A percentile compares a stretch with the other conserved stretches of the same genome.
Evolutionary conservation across 257 asterid genomes (phyloP).

Genomic region (Solanum neorickii): DNA sequence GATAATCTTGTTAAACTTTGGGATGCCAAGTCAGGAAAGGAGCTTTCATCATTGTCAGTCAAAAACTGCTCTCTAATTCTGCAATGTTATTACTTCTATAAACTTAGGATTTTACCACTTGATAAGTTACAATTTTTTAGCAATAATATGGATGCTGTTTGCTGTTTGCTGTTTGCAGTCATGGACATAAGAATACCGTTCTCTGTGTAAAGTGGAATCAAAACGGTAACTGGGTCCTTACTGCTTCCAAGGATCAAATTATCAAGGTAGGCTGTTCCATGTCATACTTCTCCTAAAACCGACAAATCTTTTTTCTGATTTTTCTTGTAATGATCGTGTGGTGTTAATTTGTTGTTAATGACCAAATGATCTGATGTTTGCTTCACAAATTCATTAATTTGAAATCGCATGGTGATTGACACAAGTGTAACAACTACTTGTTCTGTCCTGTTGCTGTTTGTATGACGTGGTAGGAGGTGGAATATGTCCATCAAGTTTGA

Average conservation of each 20-base stretch:
- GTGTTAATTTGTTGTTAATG: neutral
- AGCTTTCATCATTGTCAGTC: constrained; percentile 87
- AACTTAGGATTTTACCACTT: neutral
- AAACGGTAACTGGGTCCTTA: constrained; percentile 95
- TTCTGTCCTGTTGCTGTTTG: neutral
- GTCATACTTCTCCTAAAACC: neutral
- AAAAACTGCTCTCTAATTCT: neutral
- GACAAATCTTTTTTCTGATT: neutral
- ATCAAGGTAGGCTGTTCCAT: constrained; percentile 50
- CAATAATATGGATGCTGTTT: neutral
- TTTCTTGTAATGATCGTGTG: neutral
- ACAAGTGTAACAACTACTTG: neutral
- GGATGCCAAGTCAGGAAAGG: constrained; percentile 96
- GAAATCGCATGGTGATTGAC: neutral
- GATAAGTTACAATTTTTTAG: neutral
- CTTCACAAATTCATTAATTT: neutral
- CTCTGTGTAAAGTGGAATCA: constrained; percentile 92
- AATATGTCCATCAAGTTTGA: neutral
- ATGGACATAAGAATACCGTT: constrained; percentile 91
- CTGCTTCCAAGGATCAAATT: constrained; percentile 94
- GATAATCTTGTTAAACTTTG: constrained; percentile 97
- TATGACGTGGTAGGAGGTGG: neutral
- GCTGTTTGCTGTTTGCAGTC: constrained; percentile 43
- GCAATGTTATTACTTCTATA: neutral
- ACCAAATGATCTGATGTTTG: neutral